These are phyloP conservation scores for Tinospora cordifolia DNA, from an alignment of 164 flowering plant genomes.

Conservation along the genomic window DNA sequence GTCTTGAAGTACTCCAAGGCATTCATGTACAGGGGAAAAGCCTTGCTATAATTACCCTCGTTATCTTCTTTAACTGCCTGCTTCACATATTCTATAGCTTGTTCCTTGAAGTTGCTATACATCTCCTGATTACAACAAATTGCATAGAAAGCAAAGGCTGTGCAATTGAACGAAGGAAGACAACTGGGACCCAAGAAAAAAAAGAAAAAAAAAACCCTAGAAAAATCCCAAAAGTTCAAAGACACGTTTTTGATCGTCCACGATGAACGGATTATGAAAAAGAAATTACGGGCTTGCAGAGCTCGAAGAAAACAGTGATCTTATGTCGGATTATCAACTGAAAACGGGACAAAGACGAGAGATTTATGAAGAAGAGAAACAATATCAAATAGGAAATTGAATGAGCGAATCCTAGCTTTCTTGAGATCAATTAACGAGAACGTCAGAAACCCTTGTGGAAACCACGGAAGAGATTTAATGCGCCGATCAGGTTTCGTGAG, in stretches of 20 bases:
- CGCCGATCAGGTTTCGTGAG: not conserved
- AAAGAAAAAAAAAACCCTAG: not conserved
- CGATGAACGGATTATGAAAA: not conserved
- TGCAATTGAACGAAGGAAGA: too few relatives aligned
- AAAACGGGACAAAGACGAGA: too few relatives aligned
- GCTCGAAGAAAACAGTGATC: too few relatives aligned
- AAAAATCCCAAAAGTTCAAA: not conserved
- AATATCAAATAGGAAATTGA: too few relatives aligned
- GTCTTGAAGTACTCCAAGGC: constrained; percentile 93
- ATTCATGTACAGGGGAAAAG: constrained; percentile 95
- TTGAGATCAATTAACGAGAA: not conserved
- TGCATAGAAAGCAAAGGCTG: not conserved
- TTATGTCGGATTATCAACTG: too few relatives aligned
- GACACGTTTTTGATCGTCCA: not conserved
- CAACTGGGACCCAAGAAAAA: not conserved
- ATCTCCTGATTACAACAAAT: constrained; percentile 20
- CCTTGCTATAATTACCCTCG: constrained; percentile 86
- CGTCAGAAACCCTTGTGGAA: not conserved
- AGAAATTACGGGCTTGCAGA: not conserved
- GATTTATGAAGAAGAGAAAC: too few relatives aligned
- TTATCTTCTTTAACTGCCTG: constrained; percentile 96
- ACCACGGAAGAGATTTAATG: not conserved
- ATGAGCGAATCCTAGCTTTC: not conserved
- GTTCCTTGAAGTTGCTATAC: constrained; percentile 98
- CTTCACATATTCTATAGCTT: constrained; percentile 89